Base-by-base conservation (phyloP, 106 monocot species). In the Allium fistulosum region DNA sequence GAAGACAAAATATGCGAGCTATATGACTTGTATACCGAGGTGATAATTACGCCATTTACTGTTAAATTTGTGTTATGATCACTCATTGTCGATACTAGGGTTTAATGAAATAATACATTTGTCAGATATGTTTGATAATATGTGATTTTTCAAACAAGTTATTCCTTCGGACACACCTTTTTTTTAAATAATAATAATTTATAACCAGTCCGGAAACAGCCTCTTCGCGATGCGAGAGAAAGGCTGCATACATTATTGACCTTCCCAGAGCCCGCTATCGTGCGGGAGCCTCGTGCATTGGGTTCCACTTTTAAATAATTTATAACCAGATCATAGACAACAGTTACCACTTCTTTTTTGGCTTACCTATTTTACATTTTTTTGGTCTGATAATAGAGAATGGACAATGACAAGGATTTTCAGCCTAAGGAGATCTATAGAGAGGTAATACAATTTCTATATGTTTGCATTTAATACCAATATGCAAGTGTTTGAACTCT, bases 21-120 rank as follows among this genome's bases (percentile, higher is more conserved):
- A n/a, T 97, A 97, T 85, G 96, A 97, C 84, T 80, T 92, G 51
- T 92, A 89, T 77, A 88, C 91, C 75, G 96, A 97, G 96, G 96
- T 97, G 68, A 55, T 53, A 56, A n/a, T 17, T 62, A 18, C 67
- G 27, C 48, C 14, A 28, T 15, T 61, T 12, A 10, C 66, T 15
- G 58, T 48, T 50, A 14, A 10, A 37, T 49, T 55, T 55, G 3
- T 55, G 53, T 55, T 26, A 12, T 67, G 3, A 8, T 65, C 50
- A 17, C 37, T 37, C 17, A 63, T 50, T 67, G 5, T 26, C 53
- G 46, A 55, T 55, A 8, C 15, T 55, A 55, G 53, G 53, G 3
- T 14, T 67, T n/a, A 26, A 17, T 9, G 53, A 55, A 11, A 6
- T 55, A 55, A 55, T 55, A 15, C 15, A 3, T 55, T 15, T 55